Evolutionary conservation across 2,329 filamentous ascomycete genomes (phyloP), one percentile per base, ranked within the genome.

Genomic region (Aspergillus tubingensis): DNA sequence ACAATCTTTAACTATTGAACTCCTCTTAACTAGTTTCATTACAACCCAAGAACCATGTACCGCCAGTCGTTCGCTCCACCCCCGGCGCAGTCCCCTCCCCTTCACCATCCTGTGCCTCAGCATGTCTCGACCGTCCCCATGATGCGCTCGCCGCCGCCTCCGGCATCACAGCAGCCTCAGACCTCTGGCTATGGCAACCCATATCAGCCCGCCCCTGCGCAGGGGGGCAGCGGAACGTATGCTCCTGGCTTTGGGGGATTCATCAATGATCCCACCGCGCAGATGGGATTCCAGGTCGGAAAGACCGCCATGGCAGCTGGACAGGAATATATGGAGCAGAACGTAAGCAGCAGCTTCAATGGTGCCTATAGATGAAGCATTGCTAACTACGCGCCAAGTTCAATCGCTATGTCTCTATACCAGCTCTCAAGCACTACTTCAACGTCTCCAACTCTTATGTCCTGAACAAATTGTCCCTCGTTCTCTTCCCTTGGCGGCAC

Each of bases 381-480:
- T 44, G 41, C 21, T 54, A 39, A 66, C 6, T 1, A 8, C n/a
- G 19, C 25, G n/a, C 23, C 53, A 61, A 91, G 88, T 81, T 91
- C 70, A 89, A 88, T 70, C 86, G 88, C 77, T 97, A 94, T 79
- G 88, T 99, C 78, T 96, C 93, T 72, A 90, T 98, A 69, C 89
- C 90, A 13, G 91, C 92, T 17, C 85, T 99, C 48, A 99, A 99
- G 79, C 95, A 97, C 80, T 99, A 98, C 84, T 99, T 99, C 82
- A 97, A 98, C 80, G 95, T 99, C 65, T 96, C 93, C 67, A 99
- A 99, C 83, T 91, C 87, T 61, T 99, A 99, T 79, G 95, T 99
- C 74, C 83, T 96, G 74, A 92, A 89, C 80, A 99, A 99, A 80
- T 85, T 99, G 61, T 87, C 90, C 74, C 86, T 99, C 61, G 94